Conservation (phyloP, 2,329 filamentous ascomycete species). For the Trichothecium sympodiale region DNA sequence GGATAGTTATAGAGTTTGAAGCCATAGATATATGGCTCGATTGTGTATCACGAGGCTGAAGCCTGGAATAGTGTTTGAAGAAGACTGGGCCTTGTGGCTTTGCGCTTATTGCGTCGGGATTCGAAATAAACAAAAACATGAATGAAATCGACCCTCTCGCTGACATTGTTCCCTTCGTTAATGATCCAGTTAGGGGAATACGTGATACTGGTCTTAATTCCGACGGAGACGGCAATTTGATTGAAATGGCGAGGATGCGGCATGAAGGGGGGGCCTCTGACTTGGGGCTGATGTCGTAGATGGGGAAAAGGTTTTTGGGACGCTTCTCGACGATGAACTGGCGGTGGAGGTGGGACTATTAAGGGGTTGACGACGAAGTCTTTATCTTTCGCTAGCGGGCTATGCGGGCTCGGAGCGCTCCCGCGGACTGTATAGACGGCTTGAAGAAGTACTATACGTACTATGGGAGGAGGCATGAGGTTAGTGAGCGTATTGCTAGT, state of each 20-base stretch:
- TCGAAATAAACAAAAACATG: too few species aligned
- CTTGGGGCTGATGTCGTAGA: constrained; percentile 19
- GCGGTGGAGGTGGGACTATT: constrained; percentile 12
- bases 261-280: constrained; percentile 15
- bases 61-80: too few species aligned
- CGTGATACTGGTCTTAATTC: constrained; percentile 36
- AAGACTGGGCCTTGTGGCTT: too few species aligned
- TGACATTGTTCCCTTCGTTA: constrained; percentile 21
- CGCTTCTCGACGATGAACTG: constrained; percentile 15
- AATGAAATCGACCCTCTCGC: constrained; percentile 10
- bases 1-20: too few species aligned
- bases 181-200: constrained; percentile 27
- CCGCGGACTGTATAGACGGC: constrained; percentile 13
- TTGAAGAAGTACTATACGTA: constrained; percentile 15
- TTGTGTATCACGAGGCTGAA: too few species aligned
- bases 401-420: constrained; percentile 14
- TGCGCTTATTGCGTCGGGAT: too few species aligned
- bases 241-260: constrained; percentile 22
- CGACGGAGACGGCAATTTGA: constrained; percentile 38
- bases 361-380: constrained; percentile 12
- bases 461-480: constrained; percentile 15
- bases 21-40: too few species aligned
- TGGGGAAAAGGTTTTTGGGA: constrained; percentile 8
- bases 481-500: constrained; percentile 14
- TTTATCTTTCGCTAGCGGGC: constrained; percentile 11